Evolutionary conservation across 805 yeast genomes (phyloP).

Genomic region (Saccharomycopsis malanga): DNA sequence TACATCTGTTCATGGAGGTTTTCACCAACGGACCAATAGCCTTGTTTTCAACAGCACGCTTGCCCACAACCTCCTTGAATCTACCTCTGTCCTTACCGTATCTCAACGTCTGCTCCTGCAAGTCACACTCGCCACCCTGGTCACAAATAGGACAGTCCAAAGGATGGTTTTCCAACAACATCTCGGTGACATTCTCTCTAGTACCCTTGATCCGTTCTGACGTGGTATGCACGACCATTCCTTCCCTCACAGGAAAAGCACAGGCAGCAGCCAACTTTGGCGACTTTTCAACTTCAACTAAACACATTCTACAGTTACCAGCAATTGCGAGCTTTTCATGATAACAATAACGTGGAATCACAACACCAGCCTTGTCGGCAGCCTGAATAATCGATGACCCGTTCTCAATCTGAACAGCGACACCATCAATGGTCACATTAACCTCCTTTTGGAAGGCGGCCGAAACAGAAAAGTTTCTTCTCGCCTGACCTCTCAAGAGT

Average conservation of each 20-base stretch:
- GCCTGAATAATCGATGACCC: slow-evolving; percentile 88
- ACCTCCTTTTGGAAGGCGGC: slow-evolving; percentile 44
- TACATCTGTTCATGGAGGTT: slow-evolving; percentile 88
- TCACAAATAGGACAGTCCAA: slow-evolving; percentile 90
- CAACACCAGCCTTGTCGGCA: slow-evolving; percentile 83
- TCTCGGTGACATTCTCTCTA: slow-evolving; percentile 86
- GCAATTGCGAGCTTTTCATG: slow-evolving; percentile 88
- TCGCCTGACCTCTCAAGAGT: background rate
- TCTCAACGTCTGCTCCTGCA: slow-evolving; percentile 79
- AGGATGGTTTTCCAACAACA: slow-evolving; percentile 83
- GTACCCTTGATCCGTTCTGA: slow-evolving; percentile 73
- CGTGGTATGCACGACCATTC: slow-evolving; percentile 80
- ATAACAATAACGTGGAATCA: slow-evolving; percentile 84
- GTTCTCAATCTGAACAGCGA: slow-evolving; percentile 69
- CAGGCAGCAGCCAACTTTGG: slow-evolving; percentile 88
- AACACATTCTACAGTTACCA: slow-evolving; percentile 91
- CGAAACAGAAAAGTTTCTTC: slow-evolving; percentile 30
- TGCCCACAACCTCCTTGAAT: slow-evolving; percentile 72
- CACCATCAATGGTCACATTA: slow-evolving; percentile 55
- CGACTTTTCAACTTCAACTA: slow-evolving; percentile 82
- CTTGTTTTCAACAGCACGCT: slow-evolving; percentile 86
- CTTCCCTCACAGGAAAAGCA: slow-evolving; percentile 86
- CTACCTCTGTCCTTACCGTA: slow-evolving; percentile 85
- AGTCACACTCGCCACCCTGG: slow-evolving; percentile 92
- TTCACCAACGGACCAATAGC: slow-evolving; percentile 85